Conservation (phyloP, 2,329 filamentous ascomycete species). For the Alternaria incomplexa region DNA sequence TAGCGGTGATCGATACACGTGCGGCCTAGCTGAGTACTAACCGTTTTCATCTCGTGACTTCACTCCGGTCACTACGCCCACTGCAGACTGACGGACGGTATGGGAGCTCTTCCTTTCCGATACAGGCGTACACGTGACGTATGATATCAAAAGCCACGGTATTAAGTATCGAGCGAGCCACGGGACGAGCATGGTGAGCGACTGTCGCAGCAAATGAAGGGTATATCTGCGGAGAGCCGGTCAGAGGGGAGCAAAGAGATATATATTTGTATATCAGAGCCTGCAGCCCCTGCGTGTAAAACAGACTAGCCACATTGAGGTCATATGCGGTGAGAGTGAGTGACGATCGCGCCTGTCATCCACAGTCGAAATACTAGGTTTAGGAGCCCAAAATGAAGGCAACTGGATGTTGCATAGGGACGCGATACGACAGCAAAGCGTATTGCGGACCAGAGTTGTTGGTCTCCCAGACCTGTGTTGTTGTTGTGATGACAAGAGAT, state of each 20-base stretch:
- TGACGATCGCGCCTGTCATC: not conserved
- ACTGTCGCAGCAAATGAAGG: not conserved
- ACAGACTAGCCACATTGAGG: not conserved
- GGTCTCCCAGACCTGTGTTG: not conserved
- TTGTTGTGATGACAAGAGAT: not conserved
- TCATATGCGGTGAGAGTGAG: not conserved
- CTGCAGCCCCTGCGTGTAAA: not conserved
- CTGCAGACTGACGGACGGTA: constrained; percentile 2
- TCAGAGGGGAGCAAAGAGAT: not conserved
- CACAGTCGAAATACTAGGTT: not conserved
- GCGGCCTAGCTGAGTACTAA: not conserved
- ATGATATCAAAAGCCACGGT: constrained; percentile 3
- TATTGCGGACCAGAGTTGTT: not conserved
- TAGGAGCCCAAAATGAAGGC: not conserved
- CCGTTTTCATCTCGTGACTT: constrained; percentile 27
- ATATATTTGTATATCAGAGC: not conserved
- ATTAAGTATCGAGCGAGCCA: constrained; percentile 1
- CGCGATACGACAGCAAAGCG: not conserved
- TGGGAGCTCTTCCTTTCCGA: not conserved
- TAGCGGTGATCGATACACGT: not conserved
- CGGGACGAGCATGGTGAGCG: constrained; percentile 12
- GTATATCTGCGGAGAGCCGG: not conserved
- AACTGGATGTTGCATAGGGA: not conserved
- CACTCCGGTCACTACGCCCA: constrained; percentile 26
- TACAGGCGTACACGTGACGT: constrained; percentile 13